These are phyloP conservation scores for Priceomyces carsonii DNA, from an alignment of 805 yeast genomes.

Conservation along the genomic window DNA sequence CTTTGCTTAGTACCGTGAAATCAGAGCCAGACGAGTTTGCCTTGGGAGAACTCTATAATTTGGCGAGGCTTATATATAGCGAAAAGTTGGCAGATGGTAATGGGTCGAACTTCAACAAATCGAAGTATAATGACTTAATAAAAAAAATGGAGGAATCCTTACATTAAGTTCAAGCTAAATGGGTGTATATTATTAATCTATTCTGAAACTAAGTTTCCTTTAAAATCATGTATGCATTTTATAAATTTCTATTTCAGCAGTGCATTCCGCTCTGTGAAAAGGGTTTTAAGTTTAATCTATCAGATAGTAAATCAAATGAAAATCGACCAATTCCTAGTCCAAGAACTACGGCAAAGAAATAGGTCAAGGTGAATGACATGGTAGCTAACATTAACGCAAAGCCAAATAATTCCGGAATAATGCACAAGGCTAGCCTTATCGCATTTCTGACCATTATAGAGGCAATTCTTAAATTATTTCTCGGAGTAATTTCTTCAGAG, in stretches of 20 bases:
- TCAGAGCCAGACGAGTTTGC: constrained; percentile 36
- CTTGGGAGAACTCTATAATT: constrained; percentile 47
- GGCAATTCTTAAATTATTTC: constrained; percentile 13
- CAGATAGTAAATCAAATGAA: constrained; percentile 60
- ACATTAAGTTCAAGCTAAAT: neutral
- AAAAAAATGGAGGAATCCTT: constrained; percentile 22
- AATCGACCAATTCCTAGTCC: constrained; percentile 75
- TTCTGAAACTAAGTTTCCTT: neutral
- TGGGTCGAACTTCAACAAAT: constrained; percentile 37
- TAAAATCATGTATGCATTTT: no score
- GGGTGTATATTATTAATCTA: neutral
- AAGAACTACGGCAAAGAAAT: constrained; percentile 70
- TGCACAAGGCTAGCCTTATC: constrained; percentile 55
- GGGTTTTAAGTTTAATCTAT: constrained; percentile 24
- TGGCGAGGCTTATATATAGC: constrained; percentile 54
- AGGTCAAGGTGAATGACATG: constrained; percentile 66
- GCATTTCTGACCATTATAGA: constrained; percentile 47
- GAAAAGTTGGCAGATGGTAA: constrained; percentile 41
- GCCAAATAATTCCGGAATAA: constrained; percentile 64
- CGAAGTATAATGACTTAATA: constrained; percentile 39
- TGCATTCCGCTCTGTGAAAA: constrained; percentile 7
- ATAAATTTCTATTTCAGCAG: constrained; percentile 6
- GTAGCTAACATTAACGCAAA: constrained; percentile 78
- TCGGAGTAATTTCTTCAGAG: constrained; percentile 5
- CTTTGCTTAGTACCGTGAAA: constrained; percentile 41